These are phyloP conservation scores for Russula abietina DNA, from an alignment of 768 basidiomycete species.

Conservation along the genomic window DNA sequence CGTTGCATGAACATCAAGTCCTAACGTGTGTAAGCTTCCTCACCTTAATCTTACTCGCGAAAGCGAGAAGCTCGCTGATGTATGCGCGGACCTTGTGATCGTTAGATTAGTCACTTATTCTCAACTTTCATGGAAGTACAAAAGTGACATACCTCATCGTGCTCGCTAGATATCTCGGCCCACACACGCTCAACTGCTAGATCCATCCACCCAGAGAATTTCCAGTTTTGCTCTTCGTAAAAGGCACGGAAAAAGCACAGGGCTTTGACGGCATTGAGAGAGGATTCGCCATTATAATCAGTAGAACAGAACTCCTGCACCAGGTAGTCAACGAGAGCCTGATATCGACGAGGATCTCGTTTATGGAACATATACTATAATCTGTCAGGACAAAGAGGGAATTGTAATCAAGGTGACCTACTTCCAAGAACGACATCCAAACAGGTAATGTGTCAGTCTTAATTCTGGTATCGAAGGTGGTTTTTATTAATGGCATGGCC, in stretches of 20 bases:
- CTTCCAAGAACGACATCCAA: conserved; percentile 77
- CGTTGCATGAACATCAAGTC: conserved; percentile 9
- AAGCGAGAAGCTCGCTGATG: conserved; percentile 68
- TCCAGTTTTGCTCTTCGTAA: conserved; percentile 71
- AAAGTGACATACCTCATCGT: conserved; percentile 57
- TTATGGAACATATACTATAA: conserved; percentile 66
- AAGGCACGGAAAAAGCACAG: conserved; percentile 63
- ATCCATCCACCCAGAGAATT: conserved; percentile 74
- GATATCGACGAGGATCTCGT: conserved; percentile 77
- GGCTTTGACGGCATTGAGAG: conserved; percentile 72
- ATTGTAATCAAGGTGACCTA: conserved; percentile 29
- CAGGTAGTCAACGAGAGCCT: conserved; percentile 72
- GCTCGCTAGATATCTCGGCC: conserved; percentile 65
- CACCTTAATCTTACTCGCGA: conserved; percentile 69
- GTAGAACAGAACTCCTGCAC: conserved; percentile 54
- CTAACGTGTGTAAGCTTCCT: conserved; percentile 7
- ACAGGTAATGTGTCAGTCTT: conserved; percentile 76
- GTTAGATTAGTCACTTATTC: background rate
- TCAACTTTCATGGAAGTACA: conserved; percentile 8
- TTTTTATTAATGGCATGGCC: conserved; percentile 62
- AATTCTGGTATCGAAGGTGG: conserved; percentile 62
- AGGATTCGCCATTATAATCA: conserved; percentile 77
- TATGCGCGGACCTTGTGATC: conserved; percentile 56
- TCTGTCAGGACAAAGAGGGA: conserved; percentile 3
- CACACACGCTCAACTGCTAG: conserved; percentile 62